Conservation (phyloP, 2,329 filamentous ascomycete species). For the Cladosporium sp. region DNA sequence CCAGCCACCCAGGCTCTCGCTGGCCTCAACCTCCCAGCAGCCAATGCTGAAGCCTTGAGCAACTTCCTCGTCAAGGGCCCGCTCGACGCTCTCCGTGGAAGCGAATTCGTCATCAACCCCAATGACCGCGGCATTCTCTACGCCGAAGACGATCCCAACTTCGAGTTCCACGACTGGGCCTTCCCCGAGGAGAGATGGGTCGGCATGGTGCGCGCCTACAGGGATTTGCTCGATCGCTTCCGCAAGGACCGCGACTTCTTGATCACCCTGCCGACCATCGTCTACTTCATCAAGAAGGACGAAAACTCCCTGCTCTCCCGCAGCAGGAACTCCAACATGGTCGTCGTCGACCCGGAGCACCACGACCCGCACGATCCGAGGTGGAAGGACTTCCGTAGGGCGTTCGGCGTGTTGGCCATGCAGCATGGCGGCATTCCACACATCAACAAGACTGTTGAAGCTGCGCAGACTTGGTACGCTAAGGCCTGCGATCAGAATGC, state of each 20-base stretch:
- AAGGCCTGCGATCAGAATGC: conserved; percentile 12
- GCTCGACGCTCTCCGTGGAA: conserved; percentile 5
- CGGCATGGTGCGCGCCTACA: conserved; percentile 8
- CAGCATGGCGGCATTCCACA: conserved; percentile 15
- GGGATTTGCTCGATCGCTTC: conserved; percentile 5
- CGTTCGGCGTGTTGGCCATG: conserved; percentile 10
- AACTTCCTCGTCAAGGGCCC: conserved; percentile 9
- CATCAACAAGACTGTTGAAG: conserved; percentile 15
- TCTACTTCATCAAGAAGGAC: conserved; percentile 14
- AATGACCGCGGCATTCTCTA: conserved; percentile 13
- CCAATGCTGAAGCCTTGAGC: conserved; percentile 3
- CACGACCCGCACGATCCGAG: conserved; percentile 4
- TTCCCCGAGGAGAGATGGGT: conserved; percentile 13
- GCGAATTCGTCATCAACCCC: conserved; percentile 11
- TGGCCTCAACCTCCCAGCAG: not conserved
- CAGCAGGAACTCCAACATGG: conserved; percentile 10
- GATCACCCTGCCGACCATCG: conserved; percentile 11
- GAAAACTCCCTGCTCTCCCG: conserved; percentile 2
- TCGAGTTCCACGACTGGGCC: conserved; percentile 14
- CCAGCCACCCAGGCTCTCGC: conserved; percentile 3
- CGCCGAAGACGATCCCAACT: conserved; percentile 8
- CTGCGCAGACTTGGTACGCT: conserved; percentile 7
- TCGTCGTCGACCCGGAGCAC: conserved; percentile 13
- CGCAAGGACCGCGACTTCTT: conserved; percentile 4
- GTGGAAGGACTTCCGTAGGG: conserved; percentile 12